Base-by-base conservation (phyloP, 345 rosid species). In the Erucastrum elatum region DNA sequence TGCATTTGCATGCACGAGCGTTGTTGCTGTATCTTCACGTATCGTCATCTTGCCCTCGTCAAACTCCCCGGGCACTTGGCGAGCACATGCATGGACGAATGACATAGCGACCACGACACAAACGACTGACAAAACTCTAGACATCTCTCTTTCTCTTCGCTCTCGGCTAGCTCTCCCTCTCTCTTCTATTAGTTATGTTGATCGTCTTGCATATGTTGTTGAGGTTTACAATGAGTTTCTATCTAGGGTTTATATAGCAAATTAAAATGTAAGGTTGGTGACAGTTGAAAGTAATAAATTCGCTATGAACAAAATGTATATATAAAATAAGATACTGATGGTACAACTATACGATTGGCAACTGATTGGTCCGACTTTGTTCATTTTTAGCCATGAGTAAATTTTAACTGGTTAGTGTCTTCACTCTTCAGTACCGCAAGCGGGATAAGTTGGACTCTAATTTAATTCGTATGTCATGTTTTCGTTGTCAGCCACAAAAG, bases 271-370 rank as follows among this genome's bases (percentile, higher is more conserved):
- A 33, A 70, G 76, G 83, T 80, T n/a, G 88, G 73, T 76, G 74
- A 82, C 84, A 34, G 94, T 80, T 88, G 88, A 78, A 83, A 58
- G 77, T 81, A 77, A 82, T 85, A 37, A 87, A 84, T 79, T 73
- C 69, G 65, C 66, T 68, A 39, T 67, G 65, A 61, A 61, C 46
- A 35, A 74, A 58, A 78, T 72, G 72, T 59, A 72, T 72, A 39
- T 9, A 6, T 35, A 33, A 35, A 33, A 33, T 5, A 39, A 39
- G 72, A 49, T 72, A 44, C 66, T 72, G 82, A 68, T 72, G 74
- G 72, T 72, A 66, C 82, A 78, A 35, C 74, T 67, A 68, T 51
- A 62, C 70, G 9, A 11, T 25, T 29, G 70, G 53, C 15, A 35
- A 34, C 58, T 67, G 59, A 74, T 74, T 79, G 82, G 75, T 73